Evolutionary conservation across 345 rosid species (phyloP), one percentile per base, ranked within the genome.

Genomic region (Pugionium cornutum): DNA sequence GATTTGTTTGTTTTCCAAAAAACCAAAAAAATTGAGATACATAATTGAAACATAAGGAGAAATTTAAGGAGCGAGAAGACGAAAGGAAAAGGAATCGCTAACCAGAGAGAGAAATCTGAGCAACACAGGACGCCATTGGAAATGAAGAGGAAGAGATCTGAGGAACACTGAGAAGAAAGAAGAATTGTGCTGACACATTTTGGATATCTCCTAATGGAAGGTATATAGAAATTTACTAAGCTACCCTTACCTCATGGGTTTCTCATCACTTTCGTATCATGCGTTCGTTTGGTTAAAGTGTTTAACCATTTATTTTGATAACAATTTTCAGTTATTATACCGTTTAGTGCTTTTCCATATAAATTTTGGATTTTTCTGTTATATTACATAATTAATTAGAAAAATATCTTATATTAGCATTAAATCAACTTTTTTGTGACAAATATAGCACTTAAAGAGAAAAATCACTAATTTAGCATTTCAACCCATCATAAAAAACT

Each of bases 111-210:
- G 79, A 40, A 4, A 65, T 46, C 58, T 18, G 72, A 76, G 68
- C 43, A 37, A 70, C 37, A 44, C 76, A 70, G 1, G 79, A 76
- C 53, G 79, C 79, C 79, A 76, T 76, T 29, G 43, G 48, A 56
- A 45, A 7, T 32, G 63, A 9, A 51, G 29, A 34, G 10, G 1
- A 68, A 75, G 74, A 68, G 70, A 75, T 62, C 74, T 60, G 60
- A 55, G 48, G 8, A 48, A 48, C 8, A 42, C 44, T 33, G 6
- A 2, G 37, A 7, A 26, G 62, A 42, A 62, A 31, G 48, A 72
- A 36, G 43, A 47, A 62, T n/a, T n/a, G 26, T 27, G 69, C 59
- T 53, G 56, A 54, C 45, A 55, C 6, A 9, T 31, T 63, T 58
- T 56, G 27, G 45, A 32, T 71, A 41, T 53, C 58, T 33, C 35